Evolutionary conservation across 768 basidiomycete species (phyloP).

Genomic region (Mycena rosella): DNA sequence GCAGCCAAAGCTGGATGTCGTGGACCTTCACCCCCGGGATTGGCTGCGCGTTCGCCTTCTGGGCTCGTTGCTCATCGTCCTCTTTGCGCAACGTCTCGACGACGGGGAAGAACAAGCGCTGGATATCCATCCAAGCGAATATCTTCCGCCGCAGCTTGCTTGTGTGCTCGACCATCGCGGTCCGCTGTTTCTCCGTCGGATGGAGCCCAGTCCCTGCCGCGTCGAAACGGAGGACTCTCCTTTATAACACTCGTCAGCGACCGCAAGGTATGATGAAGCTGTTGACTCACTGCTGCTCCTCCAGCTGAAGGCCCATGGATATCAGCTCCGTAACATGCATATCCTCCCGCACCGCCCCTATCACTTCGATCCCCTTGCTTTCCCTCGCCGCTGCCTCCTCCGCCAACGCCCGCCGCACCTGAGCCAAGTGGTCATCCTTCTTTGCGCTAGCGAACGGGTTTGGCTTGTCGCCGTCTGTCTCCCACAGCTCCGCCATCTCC

Average conservation of each 20-base stretch:
- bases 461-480: background rate
- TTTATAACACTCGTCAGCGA: background rate
- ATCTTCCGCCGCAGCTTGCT: conserved; percentile 13
- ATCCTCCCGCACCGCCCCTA: background rate
- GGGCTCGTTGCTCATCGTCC: background rate
- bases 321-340: conserved; percentile 3
- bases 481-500: conserved; percentile 7
- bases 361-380: too few species aligned
- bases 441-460: background rate
- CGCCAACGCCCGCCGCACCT: background rate
- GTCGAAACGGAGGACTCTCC: conserved; percentile 7
- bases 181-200: too few species aligned
- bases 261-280: background rate
- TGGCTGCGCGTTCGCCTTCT: background rate
- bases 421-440: conserved; percentile 1
- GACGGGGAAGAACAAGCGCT: conserved; percentile 5
- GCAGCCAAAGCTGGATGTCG: conserved; percentile 39
- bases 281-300: background rate
- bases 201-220: too few species aligned
- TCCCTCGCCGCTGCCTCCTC: background rate
- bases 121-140: conserved; percentile 8
- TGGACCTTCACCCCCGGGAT: background rate
- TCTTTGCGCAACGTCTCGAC: background rate
- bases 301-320: background rate
- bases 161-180: too few species aligned